Base-by-base conservation (phyloP, 2,329 filamentous ascomycete species). In the Tolypocladium pustulatum region DNA sequence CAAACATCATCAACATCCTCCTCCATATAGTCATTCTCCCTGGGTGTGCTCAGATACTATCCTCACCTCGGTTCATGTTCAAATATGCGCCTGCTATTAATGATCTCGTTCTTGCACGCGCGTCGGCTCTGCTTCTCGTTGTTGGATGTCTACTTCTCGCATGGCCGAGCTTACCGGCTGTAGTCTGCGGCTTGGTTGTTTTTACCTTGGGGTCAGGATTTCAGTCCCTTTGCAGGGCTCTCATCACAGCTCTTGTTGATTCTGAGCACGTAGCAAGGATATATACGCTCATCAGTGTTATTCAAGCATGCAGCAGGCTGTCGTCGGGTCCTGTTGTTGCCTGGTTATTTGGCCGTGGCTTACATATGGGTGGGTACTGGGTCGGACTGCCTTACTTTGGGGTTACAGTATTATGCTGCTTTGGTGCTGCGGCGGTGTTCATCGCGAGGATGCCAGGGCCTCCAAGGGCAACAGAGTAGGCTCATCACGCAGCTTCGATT, bases 271-370 rank as follows among this genome's bases (percentile, higher is more conserved):
- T 61, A 8, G 62, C 61, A 10, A 60, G 67, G 20, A 51, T 69
- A 4, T 67, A 66, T 56, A 65, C 66, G 13, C 62, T 69, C 22
- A 61, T 65, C 25, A 61, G 64, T 58, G 67, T 67, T 55, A 58
- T 65, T n/a, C 63, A 66, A 60, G 65, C 65, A 9, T 52, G 60
- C 15, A 64, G 66, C 36, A 57, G 57, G 22, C 58, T 68, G n/a
- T 59, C 65, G 25, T 61, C 61, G 1, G 65, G 64, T 1, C 65
- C 67, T 13, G 53, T 64, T 1, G 54, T 69, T 34, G 65, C 66
- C 5, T 66, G 67, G 65, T 49, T 61, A 6, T 70, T 69, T 55
- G 62, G 60, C 8, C 40, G 43, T 1, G 65, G 67, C 9, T 59
- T 70, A 59, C 25, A 56, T 25, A 52, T 65, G 2, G 62, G 63